phyloP scores from a whole-genome alignment of 2,329 filamentous ascomycete genomes.

The Colletotrichum gloeosporioides region DNA sequence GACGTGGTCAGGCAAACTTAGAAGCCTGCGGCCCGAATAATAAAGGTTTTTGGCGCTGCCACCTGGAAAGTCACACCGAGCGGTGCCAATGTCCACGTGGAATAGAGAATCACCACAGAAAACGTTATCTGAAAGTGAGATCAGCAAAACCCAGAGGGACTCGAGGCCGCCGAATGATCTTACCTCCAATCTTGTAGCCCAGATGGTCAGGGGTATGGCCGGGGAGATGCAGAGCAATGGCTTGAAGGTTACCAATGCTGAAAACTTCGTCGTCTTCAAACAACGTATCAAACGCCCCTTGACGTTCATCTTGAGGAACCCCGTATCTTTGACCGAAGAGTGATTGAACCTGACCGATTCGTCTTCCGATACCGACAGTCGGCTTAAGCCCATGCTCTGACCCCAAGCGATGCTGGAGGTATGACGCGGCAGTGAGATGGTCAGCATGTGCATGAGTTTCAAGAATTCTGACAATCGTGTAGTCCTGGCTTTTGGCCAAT shows the following conservation, averaged over 20 bases:
- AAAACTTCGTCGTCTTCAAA: constrained; percentile 61
- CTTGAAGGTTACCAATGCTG: constrained; percentile 50
- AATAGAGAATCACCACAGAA: constrained; percentile 62
- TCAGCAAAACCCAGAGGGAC: not conserved
- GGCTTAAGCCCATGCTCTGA: constrained; percentile 40
- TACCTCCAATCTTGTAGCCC: constrained; percentile 60
- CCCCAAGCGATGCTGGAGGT: constrained; percentile 54
- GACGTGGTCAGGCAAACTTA: constrained; percentile 45
- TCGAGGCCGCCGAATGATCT: not conserved
- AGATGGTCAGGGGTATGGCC: constrained; percentile 67
- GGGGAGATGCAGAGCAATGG: constrained; percentile 57
- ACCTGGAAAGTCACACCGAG: constrained; percentile 61
- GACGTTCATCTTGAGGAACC: constrained; percentile 46
- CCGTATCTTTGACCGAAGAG: constrained; percentile 55
- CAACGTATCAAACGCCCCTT: constrained; percentile 55
- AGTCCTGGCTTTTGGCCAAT: constrained; percentile 46
- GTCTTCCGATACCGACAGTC: constrained; percentile 58
- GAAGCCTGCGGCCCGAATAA: constrained; percentile 45
- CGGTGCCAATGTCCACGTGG: constrained; percentile 56
- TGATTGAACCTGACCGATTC: constrained; percentile 56
- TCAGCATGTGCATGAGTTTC: constrained; percentile 70
- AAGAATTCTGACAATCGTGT: constrained; percentile 57
- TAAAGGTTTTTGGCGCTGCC: constrained; percentile 51
- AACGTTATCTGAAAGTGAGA: constrained; percentile 39
- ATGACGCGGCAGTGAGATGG: constrained; percentile 63